Evolutionary conservation across 2,329 filamentous ascomycete species (phyloP).

Genomic region (Trichoderma lentiforme): DNA sequence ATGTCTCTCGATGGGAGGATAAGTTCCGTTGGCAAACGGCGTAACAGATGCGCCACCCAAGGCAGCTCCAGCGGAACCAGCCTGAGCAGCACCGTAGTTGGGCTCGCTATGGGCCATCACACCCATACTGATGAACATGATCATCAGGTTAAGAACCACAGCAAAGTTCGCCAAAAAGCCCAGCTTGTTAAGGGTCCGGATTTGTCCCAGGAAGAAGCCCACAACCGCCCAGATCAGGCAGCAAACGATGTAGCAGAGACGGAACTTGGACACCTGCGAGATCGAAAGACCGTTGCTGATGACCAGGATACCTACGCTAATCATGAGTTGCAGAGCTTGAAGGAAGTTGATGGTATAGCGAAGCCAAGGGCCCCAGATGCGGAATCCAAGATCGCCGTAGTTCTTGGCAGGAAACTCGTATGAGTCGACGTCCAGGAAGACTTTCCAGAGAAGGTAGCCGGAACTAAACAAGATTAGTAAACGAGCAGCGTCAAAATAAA

Average conservation of each 20-base stretch:
- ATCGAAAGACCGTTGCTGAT: slow-evolving; percentile 53
- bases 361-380: slow-evolving; percentile 42
- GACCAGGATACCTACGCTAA: slow-evolving; percentile 51
- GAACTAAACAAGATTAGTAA: slow-evolving; percentile 27
- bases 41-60: slow-evolving; percentile 29
- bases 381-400: slow-evolving; percentile 48
- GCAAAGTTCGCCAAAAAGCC: slow-evolving; percentile 54
- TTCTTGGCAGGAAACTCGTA: slow-evolving; percentile 44
- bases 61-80: slow-evolving; percentile 27
- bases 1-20: slow-evolving; percentile 41
- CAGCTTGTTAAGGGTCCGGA: slow-evolving; percentile 52
- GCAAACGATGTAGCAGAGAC: slow-evolving; percentile 52
- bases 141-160: slow-evolving; percentile 53
- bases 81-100: slow-evolving; percentile 33
- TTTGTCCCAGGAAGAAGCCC: slow-evolving; percentile 53
- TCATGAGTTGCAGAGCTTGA: slow-evolving; percentile 46
- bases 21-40: slow-evolving; percentile 26
- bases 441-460: slow-evolving; percentile 45
- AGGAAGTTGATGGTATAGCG: slow-evolving; percentile 47
- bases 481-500: too few relatives aligned
- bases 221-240: slow-evolving; percentile 47
- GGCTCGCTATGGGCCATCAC: slow-evolving; percentile 45
- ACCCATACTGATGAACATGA: slow-evolving; percentile 56
- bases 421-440: slow-evolving; percentile 36
- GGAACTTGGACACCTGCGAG: slow-evolving; percentile 48